phyloP scores from a whole-genome alignment of 441 rosid genomes.

The Mallotus japonicus region DNA sequence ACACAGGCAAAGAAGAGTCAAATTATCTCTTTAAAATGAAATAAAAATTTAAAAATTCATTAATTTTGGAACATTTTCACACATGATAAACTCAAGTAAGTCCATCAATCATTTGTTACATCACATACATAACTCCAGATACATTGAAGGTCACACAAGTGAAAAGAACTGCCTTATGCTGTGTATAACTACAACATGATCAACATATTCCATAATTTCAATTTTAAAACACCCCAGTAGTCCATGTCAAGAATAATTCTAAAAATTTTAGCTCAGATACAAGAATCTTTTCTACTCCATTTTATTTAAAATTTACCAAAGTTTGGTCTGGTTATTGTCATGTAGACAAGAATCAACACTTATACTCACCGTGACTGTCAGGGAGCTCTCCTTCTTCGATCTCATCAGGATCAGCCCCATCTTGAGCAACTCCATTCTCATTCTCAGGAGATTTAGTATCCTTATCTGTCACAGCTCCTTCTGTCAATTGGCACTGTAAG shows the following conservation, averaged over 20 bases:
- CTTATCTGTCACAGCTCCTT: conserved; percentile 83
- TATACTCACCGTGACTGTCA: conserved; percentile 73
- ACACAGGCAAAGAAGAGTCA: conserved; percentile 14
- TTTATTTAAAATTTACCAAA: conserved; percentile 11
- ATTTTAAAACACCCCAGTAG: neutral
- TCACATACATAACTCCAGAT: neutral
- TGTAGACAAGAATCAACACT: conserved; percentile 21
- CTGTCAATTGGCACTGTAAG: conserved; percentile 81
- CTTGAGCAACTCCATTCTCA: conserved; percentile 38
- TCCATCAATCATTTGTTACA: conserved; percentile 4
- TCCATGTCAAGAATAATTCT: conserved; percentile 5
- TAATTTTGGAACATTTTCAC: neutral
- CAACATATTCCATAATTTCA: neutral
- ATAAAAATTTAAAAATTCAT: neutral
- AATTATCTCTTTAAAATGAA: neutral
- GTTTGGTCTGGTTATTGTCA: neutral
- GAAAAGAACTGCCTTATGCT: neutral
- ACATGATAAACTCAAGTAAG: conserved; percentile 7
- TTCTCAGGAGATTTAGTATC: conserved; percentile 41
- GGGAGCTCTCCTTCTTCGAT: conserved; percentile 99
- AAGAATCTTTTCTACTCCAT: conserved; percentile 10
- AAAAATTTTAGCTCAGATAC: conserved; percentile 3
- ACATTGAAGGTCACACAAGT: neutral
- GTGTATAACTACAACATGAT: neutral
- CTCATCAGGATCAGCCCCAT: conserved; percentile 51